Evolutionary conservation across 257 asterid genomes (phyloP).

Genomic region (Lycium barbarum): DNA sequence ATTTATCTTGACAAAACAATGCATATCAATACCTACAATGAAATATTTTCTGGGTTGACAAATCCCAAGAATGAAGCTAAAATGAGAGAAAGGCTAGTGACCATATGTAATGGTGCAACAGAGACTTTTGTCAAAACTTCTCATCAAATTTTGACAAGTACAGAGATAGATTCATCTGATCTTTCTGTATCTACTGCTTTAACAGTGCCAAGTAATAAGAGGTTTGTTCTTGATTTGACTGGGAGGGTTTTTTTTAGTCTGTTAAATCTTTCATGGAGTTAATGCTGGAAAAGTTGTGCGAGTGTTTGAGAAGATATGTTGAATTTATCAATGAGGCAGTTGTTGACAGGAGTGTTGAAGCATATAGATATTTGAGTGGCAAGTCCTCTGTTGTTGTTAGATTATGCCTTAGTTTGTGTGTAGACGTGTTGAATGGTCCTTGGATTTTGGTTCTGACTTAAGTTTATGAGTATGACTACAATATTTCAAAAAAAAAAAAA

Average conservation of each 20-base stretch:
- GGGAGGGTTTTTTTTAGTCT: slow-evolving; percentile 59
- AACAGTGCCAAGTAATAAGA: slow-evolving; percentile 53
- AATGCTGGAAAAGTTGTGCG: slow-evolving; percentile 47
- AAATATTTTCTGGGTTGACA: slow-evolving; percentile 68
- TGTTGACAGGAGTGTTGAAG: slow-evolving; percentile 56
- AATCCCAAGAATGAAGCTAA: slow-evolving; percentile 66
- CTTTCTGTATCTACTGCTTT: slow-evolving; percentile 37
- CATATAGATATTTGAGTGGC: slow-evolving; percentile 42
- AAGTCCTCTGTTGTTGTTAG: slow-evolving; percentile 58
- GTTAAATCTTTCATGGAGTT: slow-evolving; percentile 67
- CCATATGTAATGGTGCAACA: slow-evolving; percentile 61
- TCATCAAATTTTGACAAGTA: slow-evolving; percentile 44
- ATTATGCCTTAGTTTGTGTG: slow-evolving; percentile 60
- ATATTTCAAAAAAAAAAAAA: too few species aligned
- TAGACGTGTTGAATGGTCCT: slow-evolving; percentile 71
- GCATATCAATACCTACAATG: slow-evolving; percentile 63
- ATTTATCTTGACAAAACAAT: slow-evolving; percentile 67
- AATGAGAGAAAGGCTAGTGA: slow-evolving; percentile 54
- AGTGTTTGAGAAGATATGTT: slow-evolving; percentile 36
- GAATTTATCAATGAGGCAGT: slow-evolving; percentile 49
- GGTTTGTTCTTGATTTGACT: slow-evolving; percentile 52
- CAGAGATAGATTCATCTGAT: background rate
- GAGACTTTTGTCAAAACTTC: slow-evolving; percentile 68
- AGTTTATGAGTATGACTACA: background rate
- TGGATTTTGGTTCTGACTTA: slow-evolving; percentile 60